phyloP scores from a whole-genome alignment of 768 basidiomycete species.

The Lactarius vividus region DNA sequence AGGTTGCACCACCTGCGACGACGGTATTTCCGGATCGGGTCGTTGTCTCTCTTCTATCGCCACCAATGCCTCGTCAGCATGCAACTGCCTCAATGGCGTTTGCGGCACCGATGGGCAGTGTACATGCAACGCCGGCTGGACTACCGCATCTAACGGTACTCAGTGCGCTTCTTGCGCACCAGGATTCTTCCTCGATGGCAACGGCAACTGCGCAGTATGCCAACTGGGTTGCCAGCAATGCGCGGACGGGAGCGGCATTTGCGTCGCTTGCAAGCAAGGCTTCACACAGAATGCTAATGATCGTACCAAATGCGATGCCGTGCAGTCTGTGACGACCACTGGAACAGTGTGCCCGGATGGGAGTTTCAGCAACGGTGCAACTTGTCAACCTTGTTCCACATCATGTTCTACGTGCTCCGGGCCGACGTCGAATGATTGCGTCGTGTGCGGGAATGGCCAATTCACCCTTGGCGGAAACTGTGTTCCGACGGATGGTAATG shows the following conservation, averaged over 20 bases:
- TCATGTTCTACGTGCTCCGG: conserved; percentile 72
- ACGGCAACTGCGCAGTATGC: conserved; percentile 69
- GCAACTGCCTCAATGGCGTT: conserved; percentile 80
- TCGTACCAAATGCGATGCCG: conserved; percentile 60
- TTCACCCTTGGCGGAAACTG: conserved; percentile 69
- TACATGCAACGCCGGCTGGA: conserved; percentile 76
- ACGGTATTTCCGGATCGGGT: conserved; percentile 77
- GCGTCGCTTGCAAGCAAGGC: conserved; percentile 66
- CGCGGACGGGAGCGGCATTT: conserved; percentile 63
- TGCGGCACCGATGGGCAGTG: conserved; percentile 71
- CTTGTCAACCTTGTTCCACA: conserved; percentile 59
- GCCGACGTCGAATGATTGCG: conserved; percentile 65
- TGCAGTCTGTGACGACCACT: conserved; percentile 46
- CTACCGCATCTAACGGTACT: conserved; percentile 64
- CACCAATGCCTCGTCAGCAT: conserved; percentile 56
- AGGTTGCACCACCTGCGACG: conserved; percentile 69
- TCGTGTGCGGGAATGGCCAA: conserved; percentile 59
- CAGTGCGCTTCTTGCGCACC: conserved; percentile 69
- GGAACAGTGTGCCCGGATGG: conserved; percentile 63
- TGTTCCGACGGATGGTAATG: conserved; percentile 59
- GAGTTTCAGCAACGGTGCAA: conserved; percentile 55
- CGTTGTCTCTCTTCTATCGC: conserved; percentile 56
- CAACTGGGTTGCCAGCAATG: conserved; percentile 70
- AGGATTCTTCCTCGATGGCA: conserved; percentile 77
- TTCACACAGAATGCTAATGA: conserved; percentile 68